These are phyloP conservation scores for Fusarium ramigenum DNA, from an alignment of 2,329 filamentous ascomycete genomes.

Conservation along the genomic window DNA sequence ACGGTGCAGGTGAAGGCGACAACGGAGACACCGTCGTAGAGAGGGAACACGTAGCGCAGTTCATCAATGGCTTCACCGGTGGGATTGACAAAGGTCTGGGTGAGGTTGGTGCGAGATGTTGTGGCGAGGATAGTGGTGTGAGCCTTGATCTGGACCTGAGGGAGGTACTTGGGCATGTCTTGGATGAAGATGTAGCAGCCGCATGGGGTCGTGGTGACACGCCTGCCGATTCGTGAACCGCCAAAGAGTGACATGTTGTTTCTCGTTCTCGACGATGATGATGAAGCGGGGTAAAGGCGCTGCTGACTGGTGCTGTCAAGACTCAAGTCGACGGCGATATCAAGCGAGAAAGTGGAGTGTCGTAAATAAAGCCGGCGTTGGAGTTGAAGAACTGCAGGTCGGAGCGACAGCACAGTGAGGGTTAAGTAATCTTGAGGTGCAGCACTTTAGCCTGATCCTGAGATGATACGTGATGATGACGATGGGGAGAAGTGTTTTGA, in stretches of 20 bases:
- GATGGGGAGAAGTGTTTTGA: not conserved
- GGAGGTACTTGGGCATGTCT: constrained; percentile 57
- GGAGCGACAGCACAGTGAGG: too few relatives aligned
- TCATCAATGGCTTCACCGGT: constrained; percentile 51
- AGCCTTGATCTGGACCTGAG: constrained; percentile 65
- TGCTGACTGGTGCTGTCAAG: not conserved
- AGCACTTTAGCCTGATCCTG: not conserved
- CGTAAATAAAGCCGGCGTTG: not conserved
- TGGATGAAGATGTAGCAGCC: constrained; percentile 49
- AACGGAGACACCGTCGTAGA: constrained; percentile 77
- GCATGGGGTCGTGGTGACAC: constrained; percentile 30
- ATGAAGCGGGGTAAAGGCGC: not conserved
- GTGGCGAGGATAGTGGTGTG: constrained; percentile 70
- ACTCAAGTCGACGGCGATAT: not conserved
- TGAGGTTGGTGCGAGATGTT: constrained; percentile 57
- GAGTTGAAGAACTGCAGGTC: fast-evolving
- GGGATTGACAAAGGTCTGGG: constrained; percentile 70
- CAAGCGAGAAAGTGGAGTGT: not conserved
- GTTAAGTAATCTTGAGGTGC: not conserved
- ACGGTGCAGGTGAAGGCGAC: constrained; percentile 73
- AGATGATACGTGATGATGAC: not conserved
- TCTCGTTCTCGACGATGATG: not conserved
- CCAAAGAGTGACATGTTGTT: constrained; percentile 1
- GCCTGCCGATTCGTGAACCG: too few relatives aligned
- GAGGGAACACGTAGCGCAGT: constrained; percentile 73